Evolutionary conservation across 805 yeast species (phyloP).

Genomic region (Candida chilensis): DNA sequence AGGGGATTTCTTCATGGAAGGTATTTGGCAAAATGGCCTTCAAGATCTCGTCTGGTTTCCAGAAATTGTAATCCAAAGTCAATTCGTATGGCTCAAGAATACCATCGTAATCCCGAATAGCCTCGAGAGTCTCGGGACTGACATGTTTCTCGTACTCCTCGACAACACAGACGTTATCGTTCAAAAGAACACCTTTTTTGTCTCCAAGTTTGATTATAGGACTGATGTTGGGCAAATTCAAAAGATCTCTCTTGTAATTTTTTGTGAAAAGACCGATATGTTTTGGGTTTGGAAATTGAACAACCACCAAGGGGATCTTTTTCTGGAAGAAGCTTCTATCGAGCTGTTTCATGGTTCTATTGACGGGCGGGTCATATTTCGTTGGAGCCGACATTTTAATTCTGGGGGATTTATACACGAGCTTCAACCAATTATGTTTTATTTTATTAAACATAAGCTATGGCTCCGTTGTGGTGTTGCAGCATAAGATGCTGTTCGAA

Average conservation of each 20-base stretch:
- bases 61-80: slow-evolving; percentile 59
- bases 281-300: slow-evolving; percentile 60
- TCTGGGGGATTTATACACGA: no score
- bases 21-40: slow-evolving; percentile 69
- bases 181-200: slow-evolving; percentile 50
- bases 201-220: slow-evolving; percentile 46
- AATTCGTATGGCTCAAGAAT: slow-evolving; percentile 44
- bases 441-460: neutral
- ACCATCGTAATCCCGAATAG: slow-evolving; percentile 38
- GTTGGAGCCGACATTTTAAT: no score
- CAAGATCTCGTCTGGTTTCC: slow-evolving; percentile 87
- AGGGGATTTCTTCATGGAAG: slow-evolving; percentile 64
- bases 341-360: slow-evolving; percentile 53
- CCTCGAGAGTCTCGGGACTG: slow-evolving; percentile 29
- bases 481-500: no score
- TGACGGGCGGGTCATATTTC: slow-evolving; percentile 53
- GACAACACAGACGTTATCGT: slow-evolving; percentile 34
- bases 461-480: no score
- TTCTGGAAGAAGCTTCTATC: slow-evolving; percentile 58
- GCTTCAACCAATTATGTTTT: slow-evolving; percentile 1
- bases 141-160: slow-evolving; percentile 26
- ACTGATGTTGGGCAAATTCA: slow-evolving; percentile 62
- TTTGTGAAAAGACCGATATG: slow-evolving; percentile 55
- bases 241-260: slow-evolving; percentile 45
- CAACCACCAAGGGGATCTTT: slow-evolving; percentile 54